Base-by-base conservation (phyloP, 2,329 filamentous ascomycete genomes). In the Xylariaceae sp. region DNA sequence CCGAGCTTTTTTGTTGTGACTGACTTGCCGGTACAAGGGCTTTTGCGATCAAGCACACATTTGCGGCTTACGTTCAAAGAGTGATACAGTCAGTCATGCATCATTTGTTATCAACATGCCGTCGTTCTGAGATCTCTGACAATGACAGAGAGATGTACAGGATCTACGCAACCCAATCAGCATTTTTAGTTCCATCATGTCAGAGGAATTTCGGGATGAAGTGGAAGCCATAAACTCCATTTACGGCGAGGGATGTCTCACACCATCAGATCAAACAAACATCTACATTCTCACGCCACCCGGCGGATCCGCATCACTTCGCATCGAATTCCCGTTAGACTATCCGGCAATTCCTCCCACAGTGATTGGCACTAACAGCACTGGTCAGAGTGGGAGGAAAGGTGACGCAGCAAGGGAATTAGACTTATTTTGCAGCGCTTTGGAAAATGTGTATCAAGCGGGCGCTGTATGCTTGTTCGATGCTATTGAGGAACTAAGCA, bases 401-500 rank as follows among this genome's bases (percentile, higher is more conserved):
- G 90, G 92, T 36, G 84, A 88, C 55, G 90, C 90, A 2, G 84
- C 82, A 46, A 76, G 83, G 47, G 81, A 90, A 45, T 77, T 92
- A n/a, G 79, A 81, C 2, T 71, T 89, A 2, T 85, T 94, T 51
- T 77, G 84, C 31, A 76, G 84, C 34, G 84, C 87, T 0, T 72
- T 97, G 31, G 76, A 75, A 1, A 74, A 77, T n/a, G 79, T 89
- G 5, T 96, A 86, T 68, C 77, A 80, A 47, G 80, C 84, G 0
- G 91, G 90, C 0, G 80, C 83, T 47, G 90, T 96, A 18, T 97
- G 92, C 64, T 74, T 99, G 3, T 99, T 92, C 63, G 93, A 97
- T 66, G 80, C 95, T n/a, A 79, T 97, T 36, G 92, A 96, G 63
- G 87, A 89, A 64, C 73, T 88, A 58, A 77, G 73, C 50, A 74